phyloP scores from a whole-genome alignment of 208 protist species.

The Angomonas deanei region DNA sequence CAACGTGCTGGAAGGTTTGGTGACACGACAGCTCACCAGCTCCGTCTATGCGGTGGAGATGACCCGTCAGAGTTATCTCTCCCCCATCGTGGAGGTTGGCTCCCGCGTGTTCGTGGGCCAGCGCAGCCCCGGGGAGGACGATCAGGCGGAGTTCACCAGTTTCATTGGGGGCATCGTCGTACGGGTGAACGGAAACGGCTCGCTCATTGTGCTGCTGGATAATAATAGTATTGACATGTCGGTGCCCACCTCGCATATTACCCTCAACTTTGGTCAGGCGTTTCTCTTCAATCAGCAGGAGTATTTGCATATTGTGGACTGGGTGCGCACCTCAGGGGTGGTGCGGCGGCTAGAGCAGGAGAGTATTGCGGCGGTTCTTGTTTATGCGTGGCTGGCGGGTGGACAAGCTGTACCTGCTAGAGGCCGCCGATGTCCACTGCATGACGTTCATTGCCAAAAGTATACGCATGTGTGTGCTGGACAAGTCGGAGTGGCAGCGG shows the following conservation, averaged over 20 bases:
- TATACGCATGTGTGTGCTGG: constrained; percentile 55
- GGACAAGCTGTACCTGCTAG: constrained; percentile 74
- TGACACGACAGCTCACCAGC: constrained; percentile 38
- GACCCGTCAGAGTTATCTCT: constrained; percentile 41
- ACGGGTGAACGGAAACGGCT: constrained; percentile 76
- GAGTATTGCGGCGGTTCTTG: constrained; percentile 59
- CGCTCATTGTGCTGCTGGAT: constrained; percentile 72
- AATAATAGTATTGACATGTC: constrained; percentile 79
- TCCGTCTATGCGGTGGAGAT: constrained; percentile 72
- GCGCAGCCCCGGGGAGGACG: constrained; percentile 2
- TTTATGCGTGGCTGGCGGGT: constrained; percentile 76
- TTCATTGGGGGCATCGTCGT: constrained; percentile 67
- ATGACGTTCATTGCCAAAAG: constrained; percentile 48
- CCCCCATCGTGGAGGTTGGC: constrained; percentile 68
- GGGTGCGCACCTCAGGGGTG: constrained; percentile 67
- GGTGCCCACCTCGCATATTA: constrained; percentile 62
- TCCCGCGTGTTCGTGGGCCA: constrained; percentile 61
- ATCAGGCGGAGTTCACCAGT: constrained; percentile 16
- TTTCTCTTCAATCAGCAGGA: constrained; percentile 37
- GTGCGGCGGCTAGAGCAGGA: constrained; percentile 63
- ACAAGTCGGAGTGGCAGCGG: constrained; percentile 63
- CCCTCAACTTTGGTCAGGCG: constrained; percentile 42
- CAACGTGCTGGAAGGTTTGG: constrained; percentile 44
- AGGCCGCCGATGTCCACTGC: constrained; percentile 65
- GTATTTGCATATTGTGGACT: constrained; percentile 61